Evolutionary conservation across 225 moss, liverwort and hornwort species (phyloP).

Genomic region (Polytrichum formosum): DNA sequence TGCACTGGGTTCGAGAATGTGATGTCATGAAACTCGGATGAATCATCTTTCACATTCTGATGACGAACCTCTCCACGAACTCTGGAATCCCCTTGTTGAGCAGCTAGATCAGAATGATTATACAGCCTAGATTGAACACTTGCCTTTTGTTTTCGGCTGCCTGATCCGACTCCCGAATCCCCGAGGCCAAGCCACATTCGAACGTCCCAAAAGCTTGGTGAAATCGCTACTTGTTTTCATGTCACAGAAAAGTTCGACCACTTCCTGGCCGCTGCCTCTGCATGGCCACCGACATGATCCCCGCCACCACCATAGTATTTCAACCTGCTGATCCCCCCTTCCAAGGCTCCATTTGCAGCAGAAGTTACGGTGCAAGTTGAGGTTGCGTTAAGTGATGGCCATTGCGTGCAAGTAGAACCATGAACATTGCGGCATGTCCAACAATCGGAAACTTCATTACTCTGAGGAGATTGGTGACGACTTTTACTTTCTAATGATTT

Average conservation of each 20-base stretch:
- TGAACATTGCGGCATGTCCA: too few relatives aligned
- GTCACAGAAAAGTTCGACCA: conserved; percentile 5
- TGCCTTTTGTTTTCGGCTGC: not conserved
- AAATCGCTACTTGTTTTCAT: not conserved
- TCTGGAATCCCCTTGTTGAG: not conserved
- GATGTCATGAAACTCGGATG: not conserved
- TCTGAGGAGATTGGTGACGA: too few relatives aligned
- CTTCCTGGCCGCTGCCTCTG: not conserved
- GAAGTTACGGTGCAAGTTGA: not conserved
- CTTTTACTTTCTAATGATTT: too few relatives aligned
- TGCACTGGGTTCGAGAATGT: too few relatives aligned
- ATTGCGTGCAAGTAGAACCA: not conserved
- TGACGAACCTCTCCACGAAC: not conserved
- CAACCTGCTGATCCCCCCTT: not conserved
- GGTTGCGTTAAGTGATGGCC: conserved; percentile 3
- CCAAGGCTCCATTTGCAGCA: not conserved
- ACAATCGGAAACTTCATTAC: too few relatives aligned
- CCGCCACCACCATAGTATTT: not conserved
- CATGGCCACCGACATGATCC: not conserved
- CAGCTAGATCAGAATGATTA: not conserved
- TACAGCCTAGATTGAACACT: not conserved
- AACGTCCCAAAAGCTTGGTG: not conserved
- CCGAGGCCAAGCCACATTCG: not conserved
- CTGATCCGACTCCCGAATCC: not conserved
- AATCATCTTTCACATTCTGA: not conserved